Percentiles rank a stretch among this genome's conserved stretches.
Conservation (phyloP, 495 filamentous ascomycete genomes). For the Lasiosphaeris hirsuta region DNA sequence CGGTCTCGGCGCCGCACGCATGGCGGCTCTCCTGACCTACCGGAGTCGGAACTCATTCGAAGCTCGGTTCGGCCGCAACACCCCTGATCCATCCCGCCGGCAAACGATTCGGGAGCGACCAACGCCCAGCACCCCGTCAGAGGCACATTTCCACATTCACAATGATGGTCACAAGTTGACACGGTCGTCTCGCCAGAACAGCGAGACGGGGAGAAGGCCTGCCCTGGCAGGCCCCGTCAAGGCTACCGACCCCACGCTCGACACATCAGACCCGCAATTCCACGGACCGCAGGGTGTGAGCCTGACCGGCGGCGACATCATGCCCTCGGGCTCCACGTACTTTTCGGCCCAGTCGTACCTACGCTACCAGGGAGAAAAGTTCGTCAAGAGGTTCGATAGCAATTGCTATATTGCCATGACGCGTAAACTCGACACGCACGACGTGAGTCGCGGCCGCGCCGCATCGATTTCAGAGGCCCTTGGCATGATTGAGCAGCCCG, state of each 20-base stretch:
- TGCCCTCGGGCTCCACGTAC: conserved; percentile 69
- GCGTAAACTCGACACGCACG: conserved; percentile 97
- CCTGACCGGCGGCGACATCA: conserved; percentile 38
- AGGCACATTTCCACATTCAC: conserved; percentile 90
- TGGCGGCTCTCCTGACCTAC: conserved; percentile 94
- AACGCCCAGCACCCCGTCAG: conserved; percentile 60
- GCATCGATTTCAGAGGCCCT: conserved; percentile 67
- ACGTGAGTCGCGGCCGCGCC: conserved; percentile 73
- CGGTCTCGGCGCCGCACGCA: conserved; percentile 89
- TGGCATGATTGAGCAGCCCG: conserved; percentile 78
- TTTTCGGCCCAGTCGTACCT: conserved; percentile 98
- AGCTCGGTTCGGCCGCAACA: conserved; percentile 89
- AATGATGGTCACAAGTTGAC: conserved; percentile 83
- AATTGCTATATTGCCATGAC: conserved; percentile 99
- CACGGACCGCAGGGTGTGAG: conserved; percentile 52
- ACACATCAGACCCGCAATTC: conserved; percentile 69
- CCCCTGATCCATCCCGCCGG: conserved; percentile 73
- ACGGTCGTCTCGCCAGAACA: conserved; percentile 36
- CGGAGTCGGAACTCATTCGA: conserved; percentile 96
- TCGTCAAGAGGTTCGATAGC: conserved; percentile 93
- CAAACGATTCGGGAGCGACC: conserved; percentile 72
- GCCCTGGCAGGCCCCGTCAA: conserved; percentile 38
- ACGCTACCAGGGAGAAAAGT: conserved; percentile 95
- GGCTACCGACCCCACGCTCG: conserved; percentile 29
- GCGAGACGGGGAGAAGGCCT: conserved; percentile 24